Evolutionary conservation across 1,284 basidiomycete species (phyloP).

Genomic region (Trichosporon ovoides): DNA sequence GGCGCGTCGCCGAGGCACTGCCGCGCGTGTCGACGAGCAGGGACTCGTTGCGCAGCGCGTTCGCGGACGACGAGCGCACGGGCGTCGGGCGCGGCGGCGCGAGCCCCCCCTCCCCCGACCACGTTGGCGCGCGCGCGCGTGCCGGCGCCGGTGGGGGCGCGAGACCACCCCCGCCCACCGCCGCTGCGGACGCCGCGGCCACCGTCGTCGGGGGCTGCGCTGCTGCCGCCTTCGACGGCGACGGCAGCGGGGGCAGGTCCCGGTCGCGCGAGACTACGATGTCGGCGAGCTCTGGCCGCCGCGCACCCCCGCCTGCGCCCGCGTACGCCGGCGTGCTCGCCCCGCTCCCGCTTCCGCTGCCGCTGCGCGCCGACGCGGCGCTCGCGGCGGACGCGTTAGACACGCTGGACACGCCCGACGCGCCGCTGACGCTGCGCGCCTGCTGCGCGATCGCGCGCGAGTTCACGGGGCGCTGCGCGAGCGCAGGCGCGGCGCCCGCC

Average conservation of each 20-base stretch:
- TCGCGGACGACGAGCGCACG: not conserved
- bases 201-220: no score
- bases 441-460: conserved; percentile 14
- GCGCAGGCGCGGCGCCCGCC: conserved; percentile 17
- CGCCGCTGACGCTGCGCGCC: conserved; percentile 2
- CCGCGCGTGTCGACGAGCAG: conserved; percentile 30
- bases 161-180: not conserved
- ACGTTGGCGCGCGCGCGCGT: conserved; percentile 1
- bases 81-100: not conserved
- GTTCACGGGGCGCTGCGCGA: conserved; percentile 11
- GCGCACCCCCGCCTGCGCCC: not conserved
- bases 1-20: conserved; percentile 27
- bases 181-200: not conserved
- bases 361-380: not conserved
- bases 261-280: conserved; percentile 4
- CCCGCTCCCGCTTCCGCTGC: not conserved
- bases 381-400: not conserved
- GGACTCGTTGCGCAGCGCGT: not conserved
- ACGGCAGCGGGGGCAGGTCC: conserved; percentile 6
- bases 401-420: no score
- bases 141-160: conserved; percentile 2
- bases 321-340: not conserved
- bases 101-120: not conserved
- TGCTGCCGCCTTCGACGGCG: not conserved
- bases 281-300: conserved; percentile 1